Base-by-base conservation (phyloP, 129 eudicot genomes). In the Deinandra increscens region DNA sequence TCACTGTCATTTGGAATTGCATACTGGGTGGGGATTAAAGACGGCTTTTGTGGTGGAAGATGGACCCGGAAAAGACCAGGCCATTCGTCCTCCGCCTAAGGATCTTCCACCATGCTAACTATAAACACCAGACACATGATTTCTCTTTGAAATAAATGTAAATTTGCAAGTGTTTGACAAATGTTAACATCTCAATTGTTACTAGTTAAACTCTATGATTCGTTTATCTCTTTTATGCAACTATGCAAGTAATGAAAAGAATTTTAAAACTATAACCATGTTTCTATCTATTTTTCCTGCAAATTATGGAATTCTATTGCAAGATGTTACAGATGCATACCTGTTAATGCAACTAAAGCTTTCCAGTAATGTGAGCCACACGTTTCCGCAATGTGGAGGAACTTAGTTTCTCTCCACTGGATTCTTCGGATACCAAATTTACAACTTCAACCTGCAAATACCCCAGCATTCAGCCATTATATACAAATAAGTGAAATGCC, bases 401-500 rank as follows among this genome's bases (percentile, higher is more conserved):
- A 82, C 94, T 82, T 81, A 86, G 64, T 66, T 91, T 88, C 12
- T 80, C 80, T 36, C 89, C 88, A 43, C 82, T 66, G 7, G 83
- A 76, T 77, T 76, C 87, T 55, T 79, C 94, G 18, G 91, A 71
- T 7, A 86, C 81, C 18, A 86, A 79, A 71, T 88, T 85, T 33
- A 82, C 89, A 70, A 89, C 92, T 83, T 89, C 95, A 76, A 89
- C 81, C 98, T 89, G 81, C 34, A 6, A 59, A 75, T 3, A 68
- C 31, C 10, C 14, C n/a, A 3, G 20, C 11, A 69, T 61, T 76
- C 56, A 48, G 39, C 19, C 65, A 39, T 50, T 37, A 38, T 68
- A 26, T 36, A 60, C 11, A 36, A 45, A 68, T 37, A 10, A 15
- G 9, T 46, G 26, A 48, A 37, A 26, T 3, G 34, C 9, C 38